Percentiles rank a stretch among this genome's conserved stretches.
phyloP scores from a whole-genome alignment of 2,329 filamentous ascomycete species.

The Trichoderma breve region DNA sequence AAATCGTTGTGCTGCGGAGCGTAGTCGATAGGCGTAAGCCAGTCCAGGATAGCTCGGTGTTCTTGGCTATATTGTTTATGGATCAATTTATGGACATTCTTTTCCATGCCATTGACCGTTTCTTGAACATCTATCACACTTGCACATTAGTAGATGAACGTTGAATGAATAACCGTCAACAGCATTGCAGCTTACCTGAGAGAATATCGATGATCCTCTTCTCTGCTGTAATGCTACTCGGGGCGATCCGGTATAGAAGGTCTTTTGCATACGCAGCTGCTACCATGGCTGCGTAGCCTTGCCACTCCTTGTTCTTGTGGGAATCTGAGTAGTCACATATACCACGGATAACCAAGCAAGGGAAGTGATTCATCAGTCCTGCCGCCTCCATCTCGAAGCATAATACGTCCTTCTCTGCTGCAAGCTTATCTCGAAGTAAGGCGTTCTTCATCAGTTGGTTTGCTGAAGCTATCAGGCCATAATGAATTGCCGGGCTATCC shows the following conservation, averaged over 20 bases:
- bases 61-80: background rate
- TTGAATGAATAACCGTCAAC: fast-evolving
- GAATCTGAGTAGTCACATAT: conserved; percentile 1
- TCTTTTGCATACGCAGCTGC: background rate
- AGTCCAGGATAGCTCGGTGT: background rate
- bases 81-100: background rate
- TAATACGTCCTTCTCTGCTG: background rate
- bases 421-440: background rate
- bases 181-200: background rate
- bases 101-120: background rate
- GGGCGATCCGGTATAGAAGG: background rate
- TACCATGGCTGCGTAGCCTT: background rate
- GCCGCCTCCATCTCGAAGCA: background rate
- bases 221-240: background rate
- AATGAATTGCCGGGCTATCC: background rate
- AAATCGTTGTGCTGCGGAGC: background rate
- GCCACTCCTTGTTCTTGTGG: background rate
- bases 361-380: background rate
- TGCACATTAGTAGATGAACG: background rate
- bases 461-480: background rate
- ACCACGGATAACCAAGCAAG: background rate
- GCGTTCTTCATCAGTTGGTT: background rate
- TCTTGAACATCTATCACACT: background rate
- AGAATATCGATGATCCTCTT: background rate
- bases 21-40: background rate